Conservation (phyloP, 2,329 filamentous ascomycete species). For the Exophiala aquamarina region DNA sequence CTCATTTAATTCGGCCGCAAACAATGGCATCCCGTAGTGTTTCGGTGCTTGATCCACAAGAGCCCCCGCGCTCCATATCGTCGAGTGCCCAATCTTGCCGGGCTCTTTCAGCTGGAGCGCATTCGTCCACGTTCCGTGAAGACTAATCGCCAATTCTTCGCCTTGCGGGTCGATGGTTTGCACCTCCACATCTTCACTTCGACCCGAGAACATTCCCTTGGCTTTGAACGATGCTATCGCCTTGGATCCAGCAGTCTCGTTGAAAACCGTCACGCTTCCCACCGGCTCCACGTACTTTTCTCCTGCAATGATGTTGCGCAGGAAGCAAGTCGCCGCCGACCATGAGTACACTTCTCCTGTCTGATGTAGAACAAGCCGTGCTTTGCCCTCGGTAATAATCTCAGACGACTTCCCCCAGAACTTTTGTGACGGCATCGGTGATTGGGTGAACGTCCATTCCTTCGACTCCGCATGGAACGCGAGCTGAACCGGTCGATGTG, state of each 20-base stretch:
- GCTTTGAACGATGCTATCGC: slow-evolving; percentile 88
- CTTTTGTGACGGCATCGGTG: slow-evolving; percentile 86
- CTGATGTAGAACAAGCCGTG: slow-evolving; percentile 72
- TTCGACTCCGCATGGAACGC: slow-evolving; percentile 89
- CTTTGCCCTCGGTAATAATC: slow-evolving; percentile 86
- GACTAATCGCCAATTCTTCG: slow-evolving; percentile 62
- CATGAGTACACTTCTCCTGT: slow-evolving; percentile 84
- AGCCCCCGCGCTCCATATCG: slow-evolving; percentile 75
- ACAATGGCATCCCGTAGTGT: slow-evolving; percentile 84
- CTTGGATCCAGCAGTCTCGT: slow-evolving; percentile 80
- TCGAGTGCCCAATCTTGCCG: slow-evolving; percentile 60
- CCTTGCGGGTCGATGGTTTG: slow-evolving; percentile 70
- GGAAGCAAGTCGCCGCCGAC: slow-evolving; percentile 82
- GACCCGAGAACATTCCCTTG: slow-evolving; percentile 95
- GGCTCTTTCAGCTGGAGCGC: slow-evolving; percentile 66
- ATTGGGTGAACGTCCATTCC: slow-evolving; percentile 83
- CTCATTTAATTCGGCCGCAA: slow-evolving; percentile 85
- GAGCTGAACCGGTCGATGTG: slow-evolving; percentile 85
- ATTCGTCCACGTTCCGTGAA: slow-evolving; percentile 83
- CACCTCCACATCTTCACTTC: slow-evolving; percentile 83
- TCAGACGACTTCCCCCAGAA: slow-evolving; percentile 99
- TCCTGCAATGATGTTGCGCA: slow-evolving; percentile 94
- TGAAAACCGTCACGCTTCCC: slow-evolving; percentile 80
- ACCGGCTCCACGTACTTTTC: slow-evolving; percentile 98
- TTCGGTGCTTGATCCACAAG: slow-evolving; percentile 77